Conservation (phyloP, 192 early-diverging fungal species). For the Coemansia sp. region DNA sequence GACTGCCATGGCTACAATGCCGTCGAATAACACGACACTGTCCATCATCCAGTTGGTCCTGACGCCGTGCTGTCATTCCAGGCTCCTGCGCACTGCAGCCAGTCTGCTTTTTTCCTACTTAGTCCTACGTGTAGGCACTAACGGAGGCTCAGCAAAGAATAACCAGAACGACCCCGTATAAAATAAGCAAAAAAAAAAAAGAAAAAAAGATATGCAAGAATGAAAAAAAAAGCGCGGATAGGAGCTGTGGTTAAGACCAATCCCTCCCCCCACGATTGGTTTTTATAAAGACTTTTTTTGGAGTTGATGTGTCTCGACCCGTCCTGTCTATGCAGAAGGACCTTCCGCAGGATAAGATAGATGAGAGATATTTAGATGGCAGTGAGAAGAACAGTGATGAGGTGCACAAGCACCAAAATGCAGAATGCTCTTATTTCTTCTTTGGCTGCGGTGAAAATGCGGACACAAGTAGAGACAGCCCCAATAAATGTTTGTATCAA, state of each 20-base stretch:
- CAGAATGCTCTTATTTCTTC: conserved; percentile 1
- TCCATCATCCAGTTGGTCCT: conserved; percentile 21
- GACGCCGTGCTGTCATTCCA: conserved; percentile 26
- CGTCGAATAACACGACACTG: conserved; percentile 22
- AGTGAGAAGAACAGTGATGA: not conserved
- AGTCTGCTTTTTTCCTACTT: conserved; percentile 7
- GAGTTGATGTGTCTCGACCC: not conserved
- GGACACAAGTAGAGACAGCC: not conserved
- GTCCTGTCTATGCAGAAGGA: not conserved
- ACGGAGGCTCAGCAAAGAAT: not conserved
- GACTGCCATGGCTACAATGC: conserved; percentile 33
- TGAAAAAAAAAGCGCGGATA: not conserved
- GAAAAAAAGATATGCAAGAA: too few relatives aligned
- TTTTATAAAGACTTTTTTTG: not conserved
- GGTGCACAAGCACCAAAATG: not conserved
- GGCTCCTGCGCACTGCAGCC: not conserved
- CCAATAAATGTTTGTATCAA: not conserved
- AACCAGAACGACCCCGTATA: not conserved
- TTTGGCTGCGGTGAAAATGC: not conserved
- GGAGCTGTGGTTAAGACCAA: not conserved
- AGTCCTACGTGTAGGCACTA: not conserved
- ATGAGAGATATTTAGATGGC: not conserved
- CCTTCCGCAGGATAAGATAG: not conserved
- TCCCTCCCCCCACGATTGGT: not conserved
- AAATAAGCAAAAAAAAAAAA: conserved; percentile 4